A percentile compares a stretch with the other conserved stretches of the same genome.
Evolutionary conservation across 139 green algal species (phyloP).

Genomic region (Desmodesmus armatus): DNA sequence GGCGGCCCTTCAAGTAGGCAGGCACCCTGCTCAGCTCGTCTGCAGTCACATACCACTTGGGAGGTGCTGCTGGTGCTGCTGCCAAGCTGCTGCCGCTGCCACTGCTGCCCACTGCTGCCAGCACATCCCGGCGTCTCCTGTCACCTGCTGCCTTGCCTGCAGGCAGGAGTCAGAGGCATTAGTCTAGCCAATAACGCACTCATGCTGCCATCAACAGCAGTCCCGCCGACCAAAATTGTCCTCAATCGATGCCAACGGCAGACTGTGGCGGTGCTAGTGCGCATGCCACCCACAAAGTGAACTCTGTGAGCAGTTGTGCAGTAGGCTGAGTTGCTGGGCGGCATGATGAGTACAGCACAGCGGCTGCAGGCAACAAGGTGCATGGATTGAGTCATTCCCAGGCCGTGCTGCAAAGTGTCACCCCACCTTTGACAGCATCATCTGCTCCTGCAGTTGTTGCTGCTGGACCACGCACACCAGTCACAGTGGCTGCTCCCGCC

Average conservation of each 20-base stretch:
- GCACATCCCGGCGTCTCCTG: neutral
- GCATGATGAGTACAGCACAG: neutral
- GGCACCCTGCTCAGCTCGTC: conserved; percentile 68
- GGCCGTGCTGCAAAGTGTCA: neutral
- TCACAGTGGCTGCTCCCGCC: neutral
- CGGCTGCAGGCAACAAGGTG: neutral
- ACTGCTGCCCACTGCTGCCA: too few species aligned
- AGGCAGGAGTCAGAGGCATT: too few species aligned
- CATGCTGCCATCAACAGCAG: too few species aligned
- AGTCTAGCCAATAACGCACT: too few species aligned
- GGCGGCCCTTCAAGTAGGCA: conserved; percentile 74
- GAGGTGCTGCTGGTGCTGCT: conserved; percentile 16
- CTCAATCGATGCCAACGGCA: too few species aligned
- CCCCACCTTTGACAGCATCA: conserved; percentile 20
- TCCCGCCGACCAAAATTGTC: too few species aligned
- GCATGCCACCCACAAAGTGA: too few species aligned
- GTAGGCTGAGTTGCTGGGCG: too few species aligned
- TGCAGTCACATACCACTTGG: conserved; percentile 71
- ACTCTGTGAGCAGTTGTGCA: too few species aligned
- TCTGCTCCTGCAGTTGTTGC: neutral
- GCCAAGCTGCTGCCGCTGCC: neutral
- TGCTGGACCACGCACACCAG: neutral
- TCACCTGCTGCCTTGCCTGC: conserved; percentile 7
- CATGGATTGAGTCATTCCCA: neutral
- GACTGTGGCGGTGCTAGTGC: too few species aligned